Percentiles rank a stretch among this genome's conserved stretches.
Evolutionary conservation across 1,284 basidiomycete species (phyloP).

Genomic region (Mycena citricolor): DNA sequence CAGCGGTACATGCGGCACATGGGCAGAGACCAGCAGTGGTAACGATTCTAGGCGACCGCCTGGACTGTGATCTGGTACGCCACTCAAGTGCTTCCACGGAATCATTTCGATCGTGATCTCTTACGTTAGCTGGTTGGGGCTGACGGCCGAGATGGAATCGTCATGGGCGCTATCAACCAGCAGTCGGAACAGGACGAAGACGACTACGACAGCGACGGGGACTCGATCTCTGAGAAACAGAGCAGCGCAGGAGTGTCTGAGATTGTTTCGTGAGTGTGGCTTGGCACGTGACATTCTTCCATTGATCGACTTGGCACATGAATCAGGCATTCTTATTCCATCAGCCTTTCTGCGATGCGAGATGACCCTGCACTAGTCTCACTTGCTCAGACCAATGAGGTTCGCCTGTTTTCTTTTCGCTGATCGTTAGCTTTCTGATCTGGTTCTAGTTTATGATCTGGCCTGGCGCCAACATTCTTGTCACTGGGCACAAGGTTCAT

Average conservation of each 20-base stretch:
- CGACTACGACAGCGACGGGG: background rate
- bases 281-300: too few relatives aligned
- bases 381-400: conserved; percentile 1
- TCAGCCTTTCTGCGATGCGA: background rate
- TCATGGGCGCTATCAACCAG: conserved; percentile 8
- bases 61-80: conserved; percentile 17
- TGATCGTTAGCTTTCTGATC: too few relatives aligned
- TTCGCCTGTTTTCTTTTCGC: too few relatives aligned
- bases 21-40: conserved; percentile 6
- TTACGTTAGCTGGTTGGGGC: conserved; percentile 15
- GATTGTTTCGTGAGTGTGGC: too few relatives aligned
- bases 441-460: conserved; percentile 7
- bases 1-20: background rate
- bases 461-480: conserved; percentile 7
- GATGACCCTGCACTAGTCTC: conserved; percentile 1
- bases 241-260: too few relatives aligned
- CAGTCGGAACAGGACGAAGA: conserved; percentile 6
- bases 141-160: conserved; percentile 15
- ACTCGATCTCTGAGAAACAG: background rate
- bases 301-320: too few relatives aligned
- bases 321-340: conserved; percentile 5
- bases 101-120: background rate
- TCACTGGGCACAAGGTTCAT: conserved; percentile 4
- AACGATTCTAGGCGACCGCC: conserved; percentile 1
- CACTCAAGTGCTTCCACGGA: too few relatives aligned